Evolutionary conservation across 2,329 filamentous ascomycete genomes (phyloP).

Genomic region (Curvularia sp.): DNA sequence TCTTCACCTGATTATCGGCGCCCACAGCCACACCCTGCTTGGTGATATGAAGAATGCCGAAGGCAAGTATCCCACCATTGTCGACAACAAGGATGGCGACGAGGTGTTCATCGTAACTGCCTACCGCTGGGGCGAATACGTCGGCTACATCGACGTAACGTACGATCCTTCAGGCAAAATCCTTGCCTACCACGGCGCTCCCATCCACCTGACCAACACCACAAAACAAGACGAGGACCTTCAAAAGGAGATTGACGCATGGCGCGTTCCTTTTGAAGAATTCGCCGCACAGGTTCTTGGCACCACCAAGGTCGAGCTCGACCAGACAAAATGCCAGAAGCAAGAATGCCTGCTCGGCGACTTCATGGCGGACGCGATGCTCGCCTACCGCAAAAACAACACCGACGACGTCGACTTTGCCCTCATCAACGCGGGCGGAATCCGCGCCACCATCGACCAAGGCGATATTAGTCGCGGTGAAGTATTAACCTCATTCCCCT

Average conservation of each 20-base stretch:
- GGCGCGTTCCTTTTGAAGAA: conserved; percentile 67
- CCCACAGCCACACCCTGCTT: conserved; percentile 65
- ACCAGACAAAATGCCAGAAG: conserved; percentile 65
- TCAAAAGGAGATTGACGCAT: conserved; percentile 65
- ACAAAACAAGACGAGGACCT: conserved; percentile 65
- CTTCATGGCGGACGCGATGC: conserved; percentile 63
- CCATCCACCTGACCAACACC: conserved; percentile 69
- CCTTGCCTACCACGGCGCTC: conserved; percentile 68
- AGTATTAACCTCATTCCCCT: conserved; percentile 70
- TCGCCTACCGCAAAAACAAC: conserved; percentile 64
- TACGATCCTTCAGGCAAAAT: conserved; percentile 68
- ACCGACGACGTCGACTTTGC: conserved; percentile 62
- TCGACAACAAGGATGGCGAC: conserved; percentile 66
- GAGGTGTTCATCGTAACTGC: conserved; percentile 74
- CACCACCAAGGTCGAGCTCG: conserved; percentile 62
- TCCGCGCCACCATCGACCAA: conserved; percentile 68
- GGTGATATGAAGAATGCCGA: conserved; percentile 65
- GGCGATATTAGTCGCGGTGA: conserved; percentile 69
- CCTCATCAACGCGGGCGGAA: conserved; percentile 69
- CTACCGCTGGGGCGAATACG: conserved; percentile 72
- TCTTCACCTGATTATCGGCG: conserved; percentile 72
- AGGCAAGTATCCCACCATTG: conserved; percentile 70
- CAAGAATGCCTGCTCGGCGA: conserved; percentile 62
- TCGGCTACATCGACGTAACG: conserved; percentile 71
- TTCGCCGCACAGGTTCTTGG: conserved; percentile 67